phyloP scores from a whole-genome alignment of 2,329 filamentous ascomycete species.

The Phaeoacremonium minimum region DNA sequence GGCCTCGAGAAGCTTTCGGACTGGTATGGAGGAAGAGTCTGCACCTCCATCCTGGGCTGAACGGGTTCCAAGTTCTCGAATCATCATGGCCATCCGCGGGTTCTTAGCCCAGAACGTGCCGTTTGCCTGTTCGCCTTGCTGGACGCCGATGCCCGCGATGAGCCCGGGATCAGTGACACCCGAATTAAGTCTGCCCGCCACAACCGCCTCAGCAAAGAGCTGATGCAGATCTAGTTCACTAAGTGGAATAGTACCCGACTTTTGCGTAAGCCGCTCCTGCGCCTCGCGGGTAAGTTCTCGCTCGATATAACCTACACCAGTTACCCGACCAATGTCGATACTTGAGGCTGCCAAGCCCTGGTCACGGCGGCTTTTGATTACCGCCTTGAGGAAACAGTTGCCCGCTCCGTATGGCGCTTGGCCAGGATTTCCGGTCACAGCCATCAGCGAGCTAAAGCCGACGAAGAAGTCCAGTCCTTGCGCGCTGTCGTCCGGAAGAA shows the following conservation, averaged over 20 bases:
- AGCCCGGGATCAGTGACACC: neutral
- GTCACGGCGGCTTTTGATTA: conserved; percentile 12
- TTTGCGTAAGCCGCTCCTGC: no score
- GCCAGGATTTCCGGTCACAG: conserved; percentile 15
- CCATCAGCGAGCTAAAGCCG: conserved; percentile 12
- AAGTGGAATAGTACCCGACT: conserved; percentile 7
- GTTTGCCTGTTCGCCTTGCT: neutral
- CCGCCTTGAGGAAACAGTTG: conserved; percentile 23
- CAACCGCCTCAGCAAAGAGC: conserved; percentile 1
- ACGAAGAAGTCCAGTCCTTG: conserved; percentile 1
- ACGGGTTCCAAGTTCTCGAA: neutral
- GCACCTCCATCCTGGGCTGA: neutral
- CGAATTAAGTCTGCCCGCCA: neutral
- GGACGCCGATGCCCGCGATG: neutral
- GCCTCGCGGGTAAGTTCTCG: neutral
- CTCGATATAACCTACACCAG: neutral
- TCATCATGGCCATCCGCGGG: neutral
- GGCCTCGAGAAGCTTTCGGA: neutral
- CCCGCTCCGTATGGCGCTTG: conserved; percentile 32
- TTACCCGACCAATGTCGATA: neutral
- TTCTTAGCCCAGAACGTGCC: neutral
- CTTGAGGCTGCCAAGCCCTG: neutral
- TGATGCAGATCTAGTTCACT: neutral
- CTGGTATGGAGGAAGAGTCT: neutral
- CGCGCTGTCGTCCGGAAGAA: no score